phyloP scores from a whole-genome alignment of 2,329 filamentous ascomycete genomes.

The Claviceps arundinis region DNA sequence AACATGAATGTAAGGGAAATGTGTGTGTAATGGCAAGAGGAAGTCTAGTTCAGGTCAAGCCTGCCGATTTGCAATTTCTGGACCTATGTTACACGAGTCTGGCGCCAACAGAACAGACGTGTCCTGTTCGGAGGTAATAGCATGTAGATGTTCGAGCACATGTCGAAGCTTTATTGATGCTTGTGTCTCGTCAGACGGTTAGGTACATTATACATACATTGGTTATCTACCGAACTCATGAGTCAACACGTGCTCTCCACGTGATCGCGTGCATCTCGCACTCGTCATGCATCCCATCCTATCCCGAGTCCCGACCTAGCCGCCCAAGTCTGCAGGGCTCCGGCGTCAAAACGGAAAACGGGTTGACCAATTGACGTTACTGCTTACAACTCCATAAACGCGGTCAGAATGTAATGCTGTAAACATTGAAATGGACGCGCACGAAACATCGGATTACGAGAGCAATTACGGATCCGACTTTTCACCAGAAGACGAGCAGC shows the following conservation, averaged over 20 bases:
- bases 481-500: slow-evolving; percentile 31
- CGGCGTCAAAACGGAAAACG: background rate
- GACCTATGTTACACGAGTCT: no score
- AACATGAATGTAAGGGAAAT: no score
- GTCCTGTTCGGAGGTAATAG: no score
- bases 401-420: background rate
- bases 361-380: background rate
- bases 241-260: background rate
- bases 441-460: slow-evolving; percentile 12
- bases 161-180: no score
- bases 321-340: background rate
- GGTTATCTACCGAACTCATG: no score
- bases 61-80: no score
- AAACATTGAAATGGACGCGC: slow-evolving; percentile 2
- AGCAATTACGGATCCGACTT: slow-evolving; percentile 35
- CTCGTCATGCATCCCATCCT: background rate
- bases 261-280: background rate
- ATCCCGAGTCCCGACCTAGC: background rate
- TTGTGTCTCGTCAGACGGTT: no score
- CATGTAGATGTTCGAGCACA: no score
- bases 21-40: no score
- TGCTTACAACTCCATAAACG: background rate
- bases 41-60: no score
- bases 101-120: no score
- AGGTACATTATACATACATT: no score